Conservation (phyloP, 1,284 basidiomycete species). For the Heliocybe sulcata region DNA sequence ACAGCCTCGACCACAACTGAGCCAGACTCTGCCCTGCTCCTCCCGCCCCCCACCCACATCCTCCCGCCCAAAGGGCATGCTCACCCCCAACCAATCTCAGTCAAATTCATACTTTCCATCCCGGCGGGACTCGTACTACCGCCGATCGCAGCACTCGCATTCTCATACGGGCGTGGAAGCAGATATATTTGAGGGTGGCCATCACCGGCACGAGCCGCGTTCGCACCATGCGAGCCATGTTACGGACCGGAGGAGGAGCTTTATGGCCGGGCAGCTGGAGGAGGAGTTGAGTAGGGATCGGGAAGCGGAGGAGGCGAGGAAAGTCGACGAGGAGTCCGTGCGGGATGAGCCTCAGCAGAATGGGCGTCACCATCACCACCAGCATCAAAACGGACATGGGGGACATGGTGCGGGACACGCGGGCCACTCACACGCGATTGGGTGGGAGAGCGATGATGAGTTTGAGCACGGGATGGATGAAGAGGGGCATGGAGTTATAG, state of each 20-base stretch:
- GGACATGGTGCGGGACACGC: conserved; percentile 18
- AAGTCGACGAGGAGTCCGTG: neutral
- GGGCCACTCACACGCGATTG: conserved; percentile 11
- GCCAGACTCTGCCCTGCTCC: neutral
- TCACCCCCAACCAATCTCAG: neutral
- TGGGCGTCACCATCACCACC: neutral
- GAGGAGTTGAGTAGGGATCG: neutral
- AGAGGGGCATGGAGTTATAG: neutral
- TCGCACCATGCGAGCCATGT: conserved; percentile 24
- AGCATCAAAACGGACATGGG: conserved; percentile 6
- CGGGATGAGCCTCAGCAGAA: neutral
- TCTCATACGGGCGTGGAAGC: neutral
- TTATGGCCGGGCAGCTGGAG: conserved; percentile 4
- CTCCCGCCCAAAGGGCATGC: neutral
- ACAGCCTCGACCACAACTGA: neutral
- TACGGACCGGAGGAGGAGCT: neutral
- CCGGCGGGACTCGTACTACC: neutral
- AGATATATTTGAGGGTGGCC: conserved; percentile 25
- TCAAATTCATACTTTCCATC: neutral
- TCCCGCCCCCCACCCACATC: neutral
- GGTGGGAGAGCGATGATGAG: neutral
- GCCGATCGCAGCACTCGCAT: neutral
- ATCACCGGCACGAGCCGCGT: conserved; percentile 37
- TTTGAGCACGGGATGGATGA: neutral
- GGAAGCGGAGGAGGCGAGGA: neutral